These are phyloP conservation scores for Candida smagusa DNA, from an alignment of 1,139 yeast genomes.

Conservation along the genomic window DNA sequence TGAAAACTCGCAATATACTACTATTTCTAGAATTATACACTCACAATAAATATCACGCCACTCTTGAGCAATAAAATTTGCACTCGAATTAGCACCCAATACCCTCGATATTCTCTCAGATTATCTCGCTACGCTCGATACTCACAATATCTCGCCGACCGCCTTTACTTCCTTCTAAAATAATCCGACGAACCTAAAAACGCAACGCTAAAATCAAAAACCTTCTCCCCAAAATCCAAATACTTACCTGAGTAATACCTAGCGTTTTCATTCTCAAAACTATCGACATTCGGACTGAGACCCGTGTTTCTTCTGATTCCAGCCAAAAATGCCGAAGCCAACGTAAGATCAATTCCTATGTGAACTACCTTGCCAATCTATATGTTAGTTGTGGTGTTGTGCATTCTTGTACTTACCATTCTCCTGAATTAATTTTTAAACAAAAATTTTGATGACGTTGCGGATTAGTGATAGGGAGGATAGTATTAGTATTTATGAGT, in stretches of 20 bases:
- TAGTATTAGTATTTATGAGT: too few species aligned
- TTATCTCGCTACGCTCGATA: too few species aligned
- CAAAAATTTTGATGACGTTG: too few species aligned
- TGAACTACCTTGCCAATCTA: slow-evolving; percentile 65
- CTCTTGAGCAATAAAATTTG: too few species aligned
- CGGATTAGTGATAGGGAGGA: too few species aligned
- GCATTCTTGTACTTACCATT: too few species aligned
- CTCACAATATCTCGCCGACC: neutral
- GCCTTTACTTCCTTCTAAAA: slow-evolving; percentile 36
- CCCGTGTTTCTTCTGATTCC: slow-evolving; percentile 91
- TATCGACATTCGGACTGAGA: slow-evolving; percentile 46
- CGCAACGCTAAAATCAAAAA: slow-evolving; percentile 72
- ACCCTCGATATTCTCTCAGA: neutral
- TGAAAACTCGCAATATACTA: too few species aligned
- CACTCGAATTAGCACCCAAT: neutral
- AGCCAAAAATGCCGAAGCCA: slow-evolving; percentile 80
- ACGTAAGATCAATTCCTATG: slow-evolving; percentile 65
- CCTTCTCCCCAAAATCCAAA: slow-evolving; percentile 80
- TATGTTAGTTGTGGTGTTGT: neutral
- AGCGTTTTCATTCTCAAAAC: slow-evolving; percentile 43
- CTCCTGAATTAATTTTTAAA: too few species aligned
- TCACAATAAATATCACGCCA: too few species aligned
- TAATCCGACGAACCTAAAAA: slow-evolving; percentile 69
- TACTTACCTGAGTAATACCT: slow-evolving; percentile 62
- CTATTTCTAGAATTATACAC: too few species aligned